Conservation (phyloP, 2,329 filamentous ascomycete genomes). For the Phaeosphaeriaceae sp. region DNA sequence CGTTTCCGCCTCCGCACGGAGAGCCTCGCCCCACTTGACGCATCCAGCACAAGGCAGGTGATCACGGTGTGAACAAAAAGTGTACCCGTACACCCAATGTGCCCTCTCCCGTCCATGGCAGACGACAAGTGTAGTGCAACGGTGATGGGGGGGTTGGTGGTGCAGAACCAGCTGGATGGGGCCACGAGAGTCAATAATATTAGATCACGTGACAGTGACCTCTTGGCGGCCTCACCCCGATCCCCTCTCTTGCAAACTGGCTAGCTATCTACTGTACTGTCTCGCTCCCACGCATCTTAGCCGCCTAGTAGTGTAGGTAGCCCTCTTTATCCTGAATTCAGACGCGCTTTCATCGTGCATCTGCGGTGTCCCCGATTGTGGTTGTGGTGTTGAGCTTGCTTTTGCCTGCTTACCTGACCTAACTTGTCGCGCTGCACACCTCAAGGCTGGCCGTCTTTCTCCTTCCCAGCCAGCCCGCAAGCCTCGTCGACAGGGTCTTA, state of each 20-base stretch:
- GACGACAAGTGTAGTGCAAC: neutral
- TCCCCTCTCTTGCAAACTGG: constrained; percentile 4
- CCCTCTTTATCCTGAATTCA: neutral
- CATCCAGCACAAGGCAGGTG: neutral
- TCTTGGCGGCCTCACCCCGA: constrained; percentile 16
- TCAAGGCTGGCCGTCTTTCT: too few relatives aligned
- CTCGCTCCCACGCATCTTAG: constrained; percentile 7
- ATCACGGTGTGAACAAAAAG: neutral
- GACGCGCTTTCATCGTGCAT: constrained; percentile 13
- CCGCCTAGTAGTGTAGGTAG: neutral
- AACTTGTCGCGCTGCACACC: neutral
- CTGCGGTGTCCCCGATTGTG: constrained; percentile 12
- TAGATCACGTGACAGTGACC: constrained; percentile 14
- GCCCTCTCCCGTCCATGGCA: neutral
- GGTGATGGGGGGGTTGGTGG: neutral
- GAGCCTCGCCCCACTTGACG: constrained; percentile 2
- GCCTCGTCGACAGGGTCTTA: constrained; percentile 3
- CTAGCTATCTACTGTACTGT: neutral
- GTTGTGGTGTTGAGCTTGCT: constrained; percentile 9
- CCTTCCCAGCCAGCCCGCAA: neutral
- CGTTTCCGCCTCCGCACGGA: neutral
- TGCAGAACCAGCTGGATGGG: constrained; percentile 11
- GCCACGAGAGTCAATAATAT: constrained; percentile 12
- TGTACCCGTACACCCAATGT: neutral
- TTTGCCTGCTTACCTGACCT: neutral